These are phyloP conservation scores for Hypoxylon trugodes DNA, from an alignment of 495 filamentous ascomycete genomes.

Conservation along the genomic window DNA sequence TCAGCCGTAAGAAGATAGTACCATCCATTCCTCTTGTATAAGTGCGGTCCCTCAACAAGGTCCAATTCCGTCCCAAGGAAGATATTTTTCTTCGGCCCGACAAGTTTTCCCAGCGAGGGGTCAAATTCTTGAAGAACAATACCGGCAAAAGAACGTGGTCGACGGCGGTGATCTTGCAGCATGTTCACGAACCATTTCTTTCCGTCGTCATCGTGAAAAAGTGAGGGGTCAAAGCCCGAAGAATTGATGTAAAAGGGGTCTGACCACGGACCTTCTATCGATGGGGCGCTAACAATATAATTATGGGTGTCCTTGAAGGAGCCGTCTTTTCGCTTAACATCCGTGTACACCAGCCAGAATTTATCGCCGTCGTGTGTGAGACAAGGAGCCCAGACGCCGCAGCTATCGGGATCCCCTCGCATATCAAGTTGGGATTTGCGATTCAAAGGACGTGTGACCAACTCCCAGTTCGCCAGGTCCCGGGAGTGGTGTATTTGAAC, in stretches of 20 bases:
- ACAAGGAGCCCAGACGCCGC: conserved; percentile 71
- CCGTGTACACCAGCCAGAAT: conserved; percentile 66
- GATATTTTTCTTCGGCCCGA: conserved; percentile 60
- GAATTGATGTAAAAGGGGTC: conserved; percentile 63
- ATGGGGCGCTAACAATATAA: conserved; percentile 58
- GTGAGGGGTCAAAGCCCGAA: conserved; percentile 64
- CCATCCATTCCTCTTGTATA: conserved; percentile 64
- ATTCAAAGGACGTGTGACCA: conserved; percentile 66
- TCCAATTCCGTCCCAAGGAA: conserved; percentile 63
- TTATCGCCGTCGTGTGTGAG: conserved; percentile 64
- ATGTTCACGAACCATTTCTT: conserved; percentile 66
- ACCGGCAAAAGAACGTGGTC: conserved; percentile 55
- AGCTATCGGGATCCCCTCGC: conserved; percentile 64
- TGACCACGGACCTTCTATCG: conserved; percentile 63
- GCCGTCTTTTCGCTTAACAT: conserved; percentile 65
- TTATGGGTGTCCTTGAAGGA: conserved; percentile 64
- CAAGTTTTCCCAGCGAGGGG: conserved; percentile 49
- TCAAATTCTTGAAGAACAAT: conserved; percentile 62
- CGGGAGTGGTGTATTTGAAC: conserved; percentile 66
- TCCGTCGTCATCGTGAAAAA: conserved; percentile 67
- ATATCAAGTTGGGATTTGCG: conserved; percentile 69
- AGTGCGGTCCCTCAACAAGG: conserved; percentile 69
- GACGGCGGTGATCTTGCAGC: conserved; percentile 59
- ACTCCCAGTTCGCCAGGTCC: conserved; percentile 66
- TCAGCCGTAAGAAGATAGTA: conserved; percentile 69